phyloP scores from a whole-genome alignment of 73 alveolate species.

The Paramecium octaurelia region DNA sequence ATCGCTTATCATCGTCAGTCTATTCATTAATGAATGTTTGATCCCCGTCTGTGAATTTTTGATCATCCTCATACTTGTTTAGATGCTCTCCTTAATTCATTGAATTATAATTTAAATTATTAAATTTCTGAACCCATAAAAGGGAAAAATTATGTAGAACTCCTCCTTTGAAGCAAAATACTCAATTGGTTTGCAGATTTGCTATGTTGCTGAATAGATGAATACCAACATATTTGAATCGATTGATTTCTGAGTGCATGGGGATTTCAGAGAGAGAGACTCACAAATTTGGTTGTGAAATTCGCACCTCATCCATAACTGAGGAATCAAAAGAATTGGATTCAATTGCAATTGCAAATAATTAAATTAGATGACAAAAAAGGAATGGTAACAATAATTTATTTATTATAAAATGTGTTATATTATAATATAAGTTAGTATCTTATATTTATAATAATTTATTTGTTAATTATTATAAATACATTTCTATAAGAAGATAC shows the following conservation, averaged over 20 bases:
- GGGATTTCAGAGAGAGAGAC: too few relatives aligned
- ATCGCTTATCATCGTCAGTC: constrained; percentile 47
- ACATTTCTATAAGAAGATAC: background rate
- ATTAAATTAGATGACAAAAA: background rate
- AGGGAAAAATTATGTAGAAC: background rate
- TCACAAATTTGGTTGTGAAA: too few relatives aligned
- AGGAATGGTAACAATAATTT: background rate
- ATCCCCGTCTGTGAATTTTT: background rate
- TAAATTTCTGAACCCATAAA: background rate
- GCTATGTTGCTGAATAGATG: too few relatives aligned
- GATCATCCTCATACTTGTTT: background rate
- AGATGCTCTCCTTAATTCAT: background rate
- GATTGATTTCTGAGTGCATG: too few relatives aligned
- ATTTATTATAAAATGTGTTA: background rate
- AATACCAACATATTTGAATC: too few relatives aligned
- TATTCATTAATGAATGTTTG: constrained; percentile 20
- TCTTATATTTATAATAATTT: background rate
- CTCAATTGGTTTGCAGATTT: background rate
- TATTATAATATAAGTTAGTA: background rate
- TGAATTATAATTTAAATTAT: background rate
- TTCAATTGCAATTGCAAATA: background rate
- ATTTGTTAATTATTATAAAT: background rate
- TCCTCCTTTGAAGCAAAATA: background rate
- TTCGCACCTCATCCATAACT: too few relatives aligned
- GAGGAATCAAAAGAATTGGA: background rate